Evolutionary conservation across 2,329 filamentous ascomycete species (phyloP).

Genomic region (Epichloe uncinata): DNA sequence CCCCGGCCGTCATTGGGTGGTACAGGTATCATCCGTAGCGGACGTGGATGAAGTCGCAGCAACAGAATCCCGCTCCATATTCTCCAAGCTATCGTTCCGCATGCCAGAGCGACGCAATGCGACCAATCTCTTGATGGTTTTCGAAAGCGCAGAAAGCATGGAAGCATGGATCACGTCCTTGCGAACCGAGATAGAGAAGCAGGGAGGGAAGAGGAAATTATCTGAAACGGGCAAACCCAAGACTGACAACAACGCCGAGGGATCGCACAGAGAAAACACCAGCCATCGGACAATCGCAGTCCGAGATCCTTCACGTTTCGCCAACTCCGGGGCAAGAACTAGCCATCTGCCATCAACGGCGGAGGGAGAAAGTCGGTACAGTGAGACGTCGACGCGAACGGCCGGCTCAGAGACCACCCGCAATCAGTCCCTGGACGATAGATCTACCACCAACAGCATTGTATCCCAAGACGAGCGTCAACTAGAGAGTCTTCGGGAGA

Average conservation of each 20-base stretch:
- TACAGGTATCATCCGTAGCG: slow-evolving; percentile 58
- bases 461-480: slow-evolving; percentile 46
- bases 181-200: slow-evolving; percentile 53
- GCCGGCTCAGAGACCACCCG: slow-evolving; percentile 15
- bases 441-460: slow-evolving; percentile 43
- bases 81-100: slow-evolving; percentile 51
- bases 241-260: slow-evolving; percentile 23
- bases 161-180: slow-evolving; percentile 59
- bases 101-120: slow-evolving; percentile 38
- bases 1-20: slow-evolving; percentile 66
- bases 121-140: slow-evolving; percentile 56
- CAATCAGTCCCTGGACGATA: slow-evolving; percentile 36
- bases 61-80: slow-evolving; percentile 44
- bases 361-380: slow-evolving; percentile 2
- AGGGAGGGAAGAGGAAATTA: slow-evolving; percentile 52
- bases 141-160: slow-evolving; percentile 62
- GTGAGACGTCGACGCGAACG: slow-evolving; percentile 6
- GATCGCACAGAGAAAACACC: slow-evolving; percentile 23
- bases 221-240: slow-evolving; percentile 46
- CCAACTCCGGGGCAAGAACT: slow-evolving; percentile 6
- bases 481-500: slow-evolving; percentile 43
- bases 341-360: neutral
- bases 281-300: slow-evolving; percentile 36
- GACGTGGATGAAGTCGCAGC: slow-evolving; percentile 41
- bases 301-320: slow-evolving; percentile 32